Conservation (phyloP, 768 basidiomycete genomes). For the Ramaria sp. region DNA sequence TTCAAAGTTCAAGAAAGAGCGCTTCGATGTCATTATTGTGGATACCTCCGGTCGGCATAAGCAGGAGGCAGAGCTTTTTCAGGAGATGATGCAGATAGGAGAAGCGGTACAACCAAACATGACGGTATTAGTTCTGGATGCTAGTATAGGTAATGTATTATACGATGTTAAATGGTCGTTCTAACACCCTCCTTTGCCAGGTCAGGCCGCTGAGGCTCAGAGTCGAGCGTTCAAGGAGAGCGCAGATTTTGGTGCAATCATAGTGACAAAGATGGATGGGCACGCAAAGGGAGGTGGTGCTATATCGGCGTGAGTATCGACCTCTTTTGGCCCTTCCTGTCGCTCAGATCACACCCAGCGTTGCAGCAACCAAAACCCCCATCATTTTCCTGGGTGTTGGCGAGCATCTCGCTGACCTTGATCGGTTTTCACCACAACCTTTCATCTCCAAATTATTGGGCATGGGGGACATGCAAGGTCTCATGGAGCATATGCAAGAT, state of each 20-base stretch:
- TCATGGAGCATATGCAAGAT: constrained; percentile 99
- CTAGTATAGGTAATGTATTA: constrained; percentile 65
- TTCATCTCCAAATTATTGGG: constrained; percentile 96
- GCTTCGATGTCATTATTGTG: constrained; percentile 97
- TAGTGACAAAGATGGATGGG: constrained; percentile 99
- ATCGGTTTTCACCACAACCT: constrained; percentile 90
- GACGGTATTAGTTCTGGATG: constrained; percentile 93
- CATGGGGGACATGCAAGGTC: constrained; percentile 90
- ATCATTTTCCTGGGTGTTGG: constrained; percentile 98
- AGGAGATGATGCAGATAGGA: constrained; percentile 97
- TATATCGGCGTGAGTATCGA: constrained; percentile 83
- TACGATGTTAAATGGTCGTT: background rate
- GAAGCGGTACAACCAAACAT: constrained; percentile 91
- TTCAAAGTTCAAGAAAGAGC: constrained; percentile 93
- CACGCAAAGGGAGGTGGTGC: constrained; percentile 99
- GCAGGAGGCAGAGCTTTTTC: constrained; percentile 92
- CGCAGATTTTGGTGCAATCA: constrained; percentile 95
- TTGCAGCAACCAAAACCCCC: constrained; percentile 96
- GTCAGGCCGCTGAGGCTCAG: constrained; percentile 97
- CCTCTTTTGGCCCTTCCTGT: background rate
- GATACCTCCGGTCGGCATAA: constrained; percentile 97
- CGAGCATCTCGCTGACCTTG: constrained; percentile 95
- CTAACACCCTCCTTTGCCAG: constrained; percentile 25
- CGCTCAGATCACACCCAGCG: constrained; percentile 35
- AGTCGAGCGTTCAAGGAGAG: constrained; percentile 96